Evolutionary conservation across 345 rosid genomes (phyloP), one percentile per base, ranked within the genome.

Genomic region (Populus deltoides): DNA sequence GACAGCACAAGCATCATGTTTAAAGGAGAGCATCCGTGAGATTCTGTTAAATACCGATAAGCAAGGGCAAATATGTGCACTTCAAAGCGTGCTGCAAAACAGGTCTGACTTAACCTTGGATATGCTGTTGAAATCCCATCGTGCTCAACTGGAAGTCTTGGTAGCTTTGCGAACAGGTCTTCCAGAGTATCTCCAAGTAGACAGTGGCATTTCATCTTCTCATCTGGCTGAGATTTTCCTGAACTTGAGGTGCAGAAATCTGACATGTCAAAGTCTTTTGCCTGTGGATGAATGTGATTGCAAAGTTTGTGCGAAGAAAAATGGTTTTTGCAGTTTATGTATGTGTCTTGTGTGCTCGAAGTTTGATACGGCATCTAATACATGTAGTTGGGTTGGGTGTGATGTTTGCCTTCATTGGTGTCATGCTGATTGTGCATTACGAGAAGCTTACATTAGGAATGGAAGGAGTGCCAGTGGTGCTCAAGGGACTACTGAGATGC

Each of bases 351-450:
- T 96, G 75, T 96, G 99, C 80, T 90, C 92, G 43, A 93, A 89
- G 78, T 96, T 92, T 82, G 99, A 96, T 85, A 87, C 90, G 97
- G 98, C 97, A 59, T 87, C 91, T 35, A 92, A 96, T 80, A 96
- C 99, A 15, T 96, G 99, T 83, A 89, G 97, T 83, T 96, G 99
- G 99, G 92, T 96, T 67, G 99, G 99, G 72, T 96, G 99, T 84
- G 99, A 96, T 82, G 90, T 92, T 63, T 96, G 99, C 82, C 93
- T 93, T 76, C 99, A 96, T 79, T 96, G 98, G 98, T 93, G 97
- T 81, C 99, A 96, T 85, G 89, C 89, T 41, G 99, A 93, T 78
- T 96, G 99, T 85, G 99, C 90, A 39, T 83, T 96, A 66, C 87
- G 88, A 66, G 94, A 91, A 78, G 87, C 91, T 38, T 90, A 77